Base-by-base conservation (phyloP, 108 stramenopile genomes). In the Cyclostephanos invisitatus region DNA sequence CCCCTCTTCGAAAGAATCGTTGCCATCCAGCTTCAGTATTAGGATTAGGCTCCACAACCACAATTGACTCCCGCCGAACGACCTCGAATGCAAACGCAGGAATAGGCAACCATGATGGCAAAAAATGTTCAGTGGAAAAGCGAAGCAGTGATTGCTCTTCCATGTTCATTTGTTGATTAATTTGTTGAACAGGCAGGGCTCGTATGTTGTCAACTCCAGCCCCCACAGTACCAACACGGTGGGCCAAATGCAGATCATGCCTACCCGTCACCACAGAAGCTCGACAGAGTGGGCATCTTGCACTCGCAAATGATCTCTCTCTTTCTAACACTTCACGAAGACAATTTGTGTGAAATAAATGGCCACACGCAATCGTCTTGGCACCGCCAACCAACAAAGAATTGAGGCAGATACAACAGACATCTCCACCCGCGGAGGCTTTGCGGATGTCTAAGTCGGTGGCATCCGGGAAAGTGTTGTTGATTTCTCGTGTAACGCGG, bases 71-170 rank as follows among this genome's bases (percentile, higher is more conserved):
- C 44, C 91, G 81, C 10, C 91, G 78, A 6, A 92, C 87, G 12
- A 92, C 87, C 70, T 92, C 91, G 60, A 92, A 92, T 5, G 89
- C 88, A 60, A 92, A 86, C 20, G 87, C 84, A 29, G 91, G 91
- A 10, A 92, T 57, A 2, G 91, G 91, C 18, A 92, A 22, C 91
- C 91, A 92, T 9, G 76, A 63, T 15, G 91, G 91, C n/a, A 92
- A 47, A 55, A 90, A 78, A 9, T 78, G 80, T 63, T 92, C 91
- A 5, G 91, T 92, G 7, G 91, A 92, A 53, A 92, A 87, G 18
- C 89, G 78, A 64, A 92, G 85, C 17, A 92, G 70, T 4, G 91
- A 87, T 28, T 73, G 82, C 44, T 92, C 88, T 42, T 36, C 75
- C 35, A 24, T 67, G 73, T 73, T 80, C 61, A 60, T 20, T 37